phyloP scores from a whole-genome alignment of 257 asterid species.

The Solanum tarapatanum region DNA sequence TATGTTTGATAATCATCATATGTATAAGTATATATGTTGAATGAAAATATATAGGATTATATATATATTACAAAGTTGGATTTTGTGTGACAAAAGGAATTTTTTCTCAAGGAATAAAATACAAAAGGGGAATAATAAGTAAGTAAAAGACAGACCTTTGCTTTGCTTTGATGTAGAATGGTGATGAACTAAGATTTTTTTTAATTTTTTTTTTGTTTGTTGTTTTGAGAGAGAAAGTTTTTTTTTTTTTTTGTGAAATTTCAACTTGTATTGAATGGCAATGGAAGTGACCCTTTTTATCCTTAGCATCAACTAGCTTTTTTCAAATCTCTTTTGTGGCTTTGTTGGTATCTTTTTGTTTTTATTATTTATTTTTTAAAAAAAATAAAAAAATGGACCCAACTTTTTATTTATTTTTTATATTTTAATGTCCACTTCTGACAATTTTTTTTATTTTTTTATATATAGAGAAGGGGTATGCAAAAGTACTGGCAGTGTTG shows the following conservation, averaged over 20 bases:
- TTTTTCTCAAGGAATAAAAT: constrained; percentile 4
- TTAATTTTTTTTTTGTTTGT: background rate
- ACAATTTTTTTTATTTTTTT: background rate
- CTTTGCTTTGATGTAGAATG: background rate
- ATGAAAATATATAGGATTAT: background rate
- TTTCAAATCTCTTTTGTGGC: constrained; percentile 16
- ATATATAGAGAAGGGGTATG: constrained; percentile 24
- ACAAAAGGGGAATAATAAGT: constrained; percentile 7
- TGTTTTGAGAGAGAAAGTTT: background rate
- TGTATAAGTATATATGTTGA: background rate
- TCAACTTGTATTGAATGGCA: background rate
- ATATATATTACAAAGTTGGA: constrained; percentile 15
- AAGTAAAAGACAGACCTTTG: constrained; percentile 15
- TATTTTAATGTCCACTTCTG: constrained; percentile 5
- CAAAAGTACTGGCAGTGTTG: constrained; percentile 34
- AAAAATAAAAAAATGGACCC: background rate
- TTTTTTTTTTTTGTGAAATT: too few species aligned
- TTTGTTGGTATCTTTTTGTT: constrained; percentile 32
- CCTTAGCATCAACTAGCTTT: constrained; percentile 12
- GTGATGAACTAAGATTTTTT: background rate
- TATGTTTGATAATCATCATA: constrained; percentile 5
- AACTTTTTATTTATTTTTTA: background rate
- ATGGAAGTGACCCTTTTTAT: constrained; percentile 31
- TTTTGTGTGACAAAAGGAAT: constrained; percentile 16
- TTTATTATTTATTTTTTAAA: background rate